phyloP scores from a whole-genome alignment of 2,329 filamentous ascomycete genomes.

The Fusarium sp. region DNA sequence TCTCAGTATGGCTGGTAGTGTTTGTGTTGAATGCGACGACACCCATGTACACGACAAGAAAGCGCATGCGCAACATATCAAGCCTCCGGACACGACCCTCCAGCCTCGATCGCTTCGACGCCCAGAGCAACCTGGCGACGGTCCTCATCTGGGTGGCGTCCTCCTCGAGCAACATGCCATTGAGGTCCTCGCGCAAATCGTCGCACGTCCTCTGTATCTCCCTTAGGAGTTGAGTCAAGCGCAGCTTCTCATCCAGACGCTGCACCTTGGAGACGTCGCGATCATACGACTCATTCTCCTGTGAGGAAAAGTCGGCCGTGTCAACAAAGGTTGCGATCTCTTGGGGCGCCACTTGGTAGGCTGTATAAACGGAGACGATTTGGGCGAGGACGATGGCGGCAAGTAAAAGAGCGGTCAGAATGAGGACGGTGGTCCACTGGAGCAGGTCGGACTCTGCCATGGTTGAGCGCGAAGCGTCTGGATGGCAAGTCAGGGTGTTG shows the following conservation, averaged over 20 bases:
- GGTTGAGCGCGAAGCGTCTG: conserved; percentile 47
- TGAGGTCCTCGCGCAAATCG: conserved; percentile 71
- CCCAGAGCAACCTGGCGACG: conserved; percentile 68
- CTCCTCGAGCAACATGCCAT: conserved; percentile 62
- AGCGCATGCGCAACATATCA: conserved; percentile 73
- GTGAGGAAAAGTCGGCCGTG: conserved; percentile 70
- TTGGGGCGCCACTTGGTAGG: conserved; percentile 68
- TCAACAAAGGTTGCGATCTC: conserved; percentile 70
- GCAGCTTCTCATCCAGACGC: conserved; percentile 71
- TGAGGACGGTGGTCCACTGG: conserved; percentile 69
- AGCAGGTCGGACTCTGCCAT: conserved; percentile 65
- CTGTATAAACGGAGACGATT: conserved; percentile 64
- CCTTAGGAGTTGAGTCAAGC: conserved; percentile 66
- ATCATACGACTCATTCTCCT: conserved; percentile 74
- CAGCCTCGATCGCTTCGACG: conserved; percentile 62
- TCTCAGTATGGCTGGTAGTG: conserved; percentile 46
- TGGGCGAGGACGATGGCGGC: conserved; percentile 66
- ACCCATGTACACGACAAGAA: conserved; percentile 73
- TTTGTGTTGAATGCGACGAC: conserved; percentile 57
- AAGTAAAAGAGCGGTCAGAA: conserved; percentile 68
- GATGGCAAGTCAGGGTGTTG: conserved; percentile 41
- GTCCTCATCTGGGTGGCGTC: conserved; percentile 57
- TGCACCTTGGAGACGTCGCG: conserved; percentile 68
- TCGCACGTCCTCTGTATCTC: conserved; percentile 72
- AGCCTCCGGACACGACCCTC: conserved; percentile 69